phyloP scores from a whole-genome alignment of 225 moss, liverwort and hornwort species.

The Marchantia polymorpha region DNA sequence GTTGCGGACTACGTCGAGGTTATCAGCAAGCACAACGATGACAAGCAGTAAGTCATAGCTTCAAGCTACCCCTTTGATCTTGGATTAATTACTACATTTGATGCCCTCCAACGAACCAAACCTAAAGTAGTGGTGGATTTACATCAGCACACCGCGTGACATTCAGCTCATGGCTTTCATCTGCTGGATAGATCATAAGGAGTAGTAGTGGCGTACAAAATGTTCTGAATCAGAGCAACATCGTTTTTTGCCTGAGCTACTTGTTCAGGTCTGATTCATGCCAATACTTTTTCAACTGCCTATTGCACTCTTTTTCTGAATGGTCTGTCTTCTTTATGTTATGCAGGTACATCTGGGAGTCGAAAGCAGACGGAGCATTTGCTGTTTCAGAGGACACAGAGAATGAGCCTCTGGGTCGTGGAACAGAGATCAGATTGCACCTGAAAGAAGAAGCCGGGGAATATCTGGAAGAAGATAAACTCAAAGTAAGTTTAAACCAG shows the following conservation, averaged over 20 bases:
- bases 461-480: slow-evolving; percentile 81
- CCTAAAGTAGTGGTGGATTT: too few relatives aligned
- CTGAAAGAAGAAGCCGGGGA: slow-evolving; percentile 89
- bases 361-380: slow-evolving; percentile 94
- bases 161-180: too few relatives aligned
- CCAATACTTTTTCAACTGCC: too few relatives aligned
- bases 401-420: slow-evolving; percentile 91
- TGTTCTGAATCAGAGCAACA: too few relatives aligned
- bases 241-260: too few relatives aligned
- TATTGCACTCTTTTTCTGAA: too few relatives aligned
- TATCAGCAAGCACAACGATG: slow-evolving; percentile 98
- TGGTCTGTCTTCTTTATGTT: too few relatives aligned
- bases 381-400: slow-evolving; percentile 87
- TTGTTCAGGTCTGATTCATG: too few relatives aligned
- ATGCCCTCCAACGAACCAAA: neutral
- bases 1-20: slow-evolving; percentile 96
- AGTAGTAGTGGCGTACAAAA: too few relatives aligned
- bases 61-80: neutral
- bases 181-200: too few relatives aligned
- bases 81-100: neutral
- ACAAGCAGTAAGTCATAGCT: slow-evolving; percentile 66
- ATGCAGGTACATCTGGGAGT: slow-evolving; percentile 95
- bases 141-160: too few relatives aligned
- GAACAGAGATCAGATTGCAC: slow-evolving; percentile 88
- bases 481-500: slow-evolving; percentile 46